Base-by-base conservation (phyloP, 177 flowering plant species). In the Vitis hybrid region DNA sequence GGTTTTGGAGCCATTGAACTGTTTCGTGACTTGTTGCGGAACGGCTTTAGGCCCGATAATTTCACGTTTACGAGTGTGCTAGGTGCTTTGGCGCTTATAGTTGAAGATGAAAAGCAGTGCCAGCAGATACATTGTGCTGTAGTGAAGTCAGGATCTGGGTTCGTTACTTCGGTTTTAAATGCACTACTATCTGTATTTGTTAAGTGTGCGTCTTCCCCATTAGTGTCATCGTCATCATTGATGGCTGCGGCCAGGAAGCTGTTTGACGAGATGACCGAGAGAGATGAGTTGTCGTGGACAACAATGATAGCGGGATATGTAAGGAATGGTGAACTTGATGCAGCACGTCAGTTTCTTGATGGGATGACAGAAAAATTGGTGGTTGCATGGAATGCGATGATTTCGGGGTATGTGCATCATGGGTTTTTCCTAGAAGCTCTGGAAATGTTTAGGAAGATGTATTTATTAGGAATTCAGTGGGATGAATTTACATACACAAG, bases 261-360 rank as follows among this genome's bases (percentile, higher is more conserved):
- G 69, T 91, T 92, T 78, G 85, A 85, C 69, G 90, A 81, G 62
- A 83, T 88, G 88, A 71, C 71, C 1, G 68, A 49, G 61, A 89
- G 71, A 69, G 90, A 91, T 76, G 94, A 92, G 68, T 61, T 91
- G 65, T 68, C 97, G 0, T 89, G 91, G 92, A 90, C 93, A 1
- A 87, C 91, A 1, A 79, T 92, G 73, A 91, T 92, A 67, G 79
- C 94, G 1, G 96, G 96, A 41, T 89, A 88, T 78, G 87, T 89
- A 54, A 85, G 77, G 82, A 80, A 81, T 72, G 87, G 77, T 71
- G 84, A 89, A 64, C 82, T 91, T 69, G 79, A 76, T 59, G 62
- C 79, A 27, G 96, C 92, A 4, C 65, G 82, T 32, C 69, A 78
- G 67, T 63, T 92, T 58, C 82, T 92, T 72, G 86, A 86, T 70